These are phyloP conservation scores for Helichrysum umbraculigerum DNA, from an alignment of 129 eudicot species.

Conservation along the genomic window DNA sequence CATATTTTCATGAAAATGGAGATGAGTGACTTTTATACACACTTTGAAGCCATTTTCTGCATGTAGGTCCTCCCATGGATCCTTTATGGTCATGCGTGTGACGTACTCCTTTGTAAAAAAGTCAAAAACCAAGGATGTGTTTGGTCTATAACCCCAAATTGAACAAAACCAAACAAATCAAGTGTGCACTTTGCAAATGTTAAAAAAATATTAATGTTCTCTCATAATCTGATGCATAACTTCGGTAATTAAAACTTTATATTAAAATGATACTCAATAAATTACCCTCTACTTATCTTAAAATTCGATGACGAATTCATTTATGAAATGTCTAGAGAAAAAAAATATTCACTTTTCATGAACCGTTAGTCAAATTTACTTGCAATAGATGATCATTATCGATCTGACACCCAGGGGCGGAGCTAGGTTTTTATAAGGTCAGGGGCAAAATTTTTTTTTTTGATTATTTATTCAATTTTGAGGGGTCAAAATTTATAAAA, in stretches of 20 bases:
- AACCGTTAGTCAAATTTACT: no score
- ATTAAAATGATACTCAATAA: not conserved
- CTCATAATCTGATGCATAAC: not conserved
- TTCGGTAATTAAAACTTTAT: not conserved
- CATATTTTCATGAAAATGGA: not conserved
- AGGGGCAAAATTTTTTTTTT: no score
- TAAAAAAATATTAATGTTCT: not conserved
- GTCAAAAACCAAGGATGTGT: not conserved
- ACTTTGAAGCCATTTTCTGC: slow-evolving; percentile 16
- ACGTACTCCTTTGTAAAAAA: not conserved
- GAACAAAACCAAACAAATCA: no score
- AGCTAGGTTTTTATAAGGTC: no score
- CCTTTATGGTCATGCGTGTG: not conserved
- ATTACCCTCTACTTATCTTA: not conserved
- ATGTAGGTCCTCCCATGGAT: slow-evolving; percentile 13
- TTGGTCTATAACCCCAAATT: not conserved
- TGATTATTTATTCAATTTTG: no score
- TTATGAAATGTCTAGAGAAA: no score
- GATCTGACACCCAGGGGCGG: no score
- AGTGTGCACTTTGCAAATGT: not conserved
- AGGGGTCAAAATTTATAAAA: no score
- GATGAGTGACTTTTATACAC: slow-evolving; percentile 3
- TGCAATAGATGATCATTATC: no score
- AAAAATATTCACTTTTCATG: no score
- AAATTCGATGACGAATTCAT: no score